Evolutionary conservation across 148 eudicot species (phyloP).

Genomic region (Fagopyrum tataricum): DNA sequence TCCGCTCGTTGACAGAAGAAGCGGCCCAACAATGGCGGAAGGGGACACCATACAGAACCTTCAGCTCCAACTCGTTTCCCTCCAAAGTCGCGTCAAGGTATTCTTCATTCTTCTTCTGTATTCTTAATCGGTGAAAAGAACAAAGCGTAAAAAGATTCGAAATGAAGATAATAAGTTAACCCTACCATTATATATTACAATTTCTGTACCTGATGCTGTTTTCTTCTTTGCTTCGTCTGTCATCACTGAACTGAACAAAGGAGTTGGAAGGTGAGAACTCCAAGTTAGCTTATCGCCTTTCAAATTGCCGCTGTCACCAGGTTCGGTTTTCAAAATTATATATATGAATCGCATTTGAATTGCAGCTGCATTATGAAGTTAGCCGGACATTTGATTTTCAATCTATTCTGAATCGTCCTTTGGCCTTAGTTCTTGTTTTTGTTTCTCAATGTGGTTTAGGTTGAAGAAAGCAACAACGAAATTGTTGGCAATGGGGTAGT

Average conservation of each 20-base stretch:
- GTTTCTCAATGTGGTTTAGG: neutral
- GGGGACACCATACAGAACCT: neutral
- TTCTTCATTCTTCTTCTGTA: neutral
- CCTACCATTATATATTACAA: neutral
- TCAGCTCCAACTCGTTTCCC: slow-evolving; percentile 7
- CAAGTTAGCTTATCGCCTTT: slow-evolving; percentile 37
- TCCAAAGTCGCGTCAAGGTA: slow-evolving; percentile 9
- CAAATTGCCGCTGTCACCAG: slow-evolving; percentile 52
- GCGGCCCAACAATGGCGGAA: neutral
- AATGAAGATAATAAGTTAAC: neutral
- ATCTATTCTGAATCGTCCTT: too few relatives aligned
- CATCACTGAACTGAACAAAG: slow-evolving; percentile 21
- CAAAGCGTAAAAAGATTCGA: neutral
- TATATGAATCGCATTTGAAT: neutral
- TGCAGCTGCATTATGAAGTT: neutral
- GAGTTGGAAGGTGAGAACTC: slow-evolving; percentile 58
- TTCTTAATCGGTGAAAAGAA: neutral
- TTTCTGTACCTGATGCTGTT: neutral
- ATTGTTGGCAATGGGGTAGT: neutral
- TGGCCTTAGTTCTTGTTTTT: neutral
- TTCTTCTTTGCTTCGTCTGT: neutral
- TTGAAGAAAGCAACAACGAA: neutral
- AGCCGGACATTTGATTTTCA: neutral
- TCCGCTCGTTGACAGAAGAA: neutral
- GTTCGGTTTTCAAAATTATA: slow-evolving; percentile 20